Base-by-base conservation (phyloP, 2,329 filamentous ascomycete species). In the Fusarium clavum region DNA sequence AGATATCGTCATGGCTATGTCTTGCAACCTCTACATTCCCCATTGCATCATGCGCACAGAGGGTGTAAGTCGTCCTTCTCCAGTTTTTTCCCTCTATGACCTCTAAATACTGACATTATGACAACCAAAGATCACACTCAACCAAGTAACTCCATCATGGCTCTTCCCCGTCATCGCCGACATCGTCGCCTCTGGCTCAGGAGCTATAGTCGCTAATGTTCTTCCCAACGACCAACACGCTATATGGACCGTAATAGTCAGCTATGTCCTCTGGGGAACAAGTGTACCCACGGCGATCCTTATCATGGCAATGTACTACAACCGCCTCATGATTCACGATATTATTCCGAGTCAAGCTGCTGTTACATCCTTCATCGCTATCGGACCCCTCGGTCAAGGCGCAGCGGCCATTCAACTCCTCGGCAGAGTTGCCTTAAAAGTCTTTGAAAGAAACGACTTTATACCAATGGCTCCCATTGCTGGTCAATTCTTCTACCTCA, bases 351-450 rank as follows among this genome's bases (percentile, higher is more conserved):
- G 84, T 29, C 88, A 89, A 73, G 84, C 87, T 46, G 87, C 91
- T 20, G 88, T 91, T 2, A 89, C 85, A 4, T 85, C 86, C 12
- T 89, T 91, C 68, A 79, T 92, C 2, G 89, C 89, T 0, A 79
- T 91, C 0, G 88, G 89, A 0, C 88, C 89, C 0, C 79, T 91
- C 0, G 89, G 89, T 0, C 87, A 90, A 76, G 89, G 88, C 22
- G 87, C 86, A 20, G 91, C 85, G 71, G 84, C 80, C 38, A 81
- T 82, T 51, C 79, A 83, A 72, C 80, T 84, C 63, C 71, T 78
- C 2, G 84, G 84, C 6, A 77, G 79, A 53, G 79, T 81, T 5
- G 80, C 84, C 3, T 56, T 77, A 8, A 61, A 68, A 4, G 32
- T 81, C 4, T 77, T 82, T 43, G 70, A 77, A 2, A 43, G 57